Conservation (phyloP, 768 basidiomycete genomes). For the Suillus tomentosus region DNA sequence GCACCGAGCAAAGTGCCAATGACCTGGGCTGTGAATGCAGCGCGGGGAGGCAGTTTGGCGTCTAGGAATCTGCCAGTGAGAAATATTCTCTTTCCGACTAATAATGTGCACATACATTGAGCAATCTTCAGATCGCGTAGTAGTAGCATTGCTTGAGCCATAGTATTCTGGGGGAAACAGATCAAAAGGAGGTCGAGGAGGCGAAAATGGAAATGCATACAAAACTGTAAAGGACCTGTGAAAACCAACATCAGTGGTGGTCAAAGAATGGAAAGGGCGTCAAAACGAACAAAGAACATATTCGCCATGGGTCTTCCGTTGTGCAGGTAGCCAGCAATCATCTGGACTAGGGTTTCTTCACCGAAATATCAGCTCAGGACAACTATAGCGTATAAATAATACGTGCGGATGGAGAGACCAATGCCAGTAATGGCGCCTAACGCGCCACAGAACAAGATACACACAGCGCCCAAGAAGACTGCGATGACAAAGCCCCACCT, state of each 20-base stretch:
- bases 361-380: background rate
- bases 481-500: slow-evolving; percentile 55
- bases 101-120: slow-evolving; percentile 22
- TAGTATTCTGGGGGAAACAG: background rate
- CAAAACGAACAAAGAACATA: slow-evolving; percentile 37
- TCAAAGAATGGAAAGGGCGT: slow-evolving; percentile 11
- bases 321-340: slow-evolving; percentile 40
- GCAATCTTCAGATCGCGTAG: slow-evolving; percentile 57
- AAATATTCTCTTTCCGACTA: background rate
- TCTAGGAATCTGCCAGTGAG: slow-evolving; percentile 41
- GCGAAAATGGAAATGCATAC: background rate
- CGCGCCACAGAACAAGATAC: slow-evolving; percentile 54
- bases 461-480: slow-evolving; percentile 51
- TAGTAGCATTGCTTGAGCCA: slow-evolving; percentile 48
- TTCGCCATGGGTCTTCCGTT: slow-evolving; percentile 43
- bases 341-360: slow-evolving; percentile 34
- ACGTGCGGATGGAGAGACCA: slow-evolving; percentile 22
- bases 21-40: slow-evolving; percentile 61
- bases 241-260: slow-evolving; percentile 41
- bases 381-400: background rate
- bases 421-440: slow-evolving; percentile 52
- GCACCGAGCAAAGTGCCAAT: slow-evolving; percentile 57
- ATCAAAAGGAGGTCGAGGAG: background rate
- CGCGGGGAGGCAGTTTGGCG: slow-evolving; percentile 63
- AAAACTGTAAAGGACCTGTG: slow-evolving; percentile 43